Percentiles rank a stretch among this genome's conserved stretches.
Evolutionary conservation across 106 monocot species (phyloP).

Genomic region (Vanilla planifolia): DNA sequence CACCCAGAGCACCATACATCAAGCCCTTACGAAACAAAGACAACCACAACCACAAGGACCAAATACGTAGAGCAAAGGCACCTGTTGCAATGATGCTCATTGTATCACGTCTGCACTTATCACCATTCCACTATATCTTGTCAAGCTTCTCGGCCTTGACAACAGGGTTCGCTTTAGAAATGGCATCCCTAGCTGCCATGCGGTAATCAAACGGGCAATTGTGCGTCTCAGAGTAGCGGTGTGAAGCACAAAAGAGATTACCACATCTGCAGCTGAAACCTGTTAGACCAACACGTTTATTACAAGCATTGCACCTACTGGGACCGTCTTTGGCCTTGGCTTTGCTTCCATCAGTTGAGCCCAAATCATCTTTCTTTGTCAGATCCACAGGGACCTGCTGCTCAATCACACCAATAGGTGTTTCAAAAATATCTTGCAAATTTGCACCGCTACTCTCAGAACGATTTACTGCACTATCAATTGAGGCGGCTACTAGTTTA

Average conservation of each 20-base stretch:
- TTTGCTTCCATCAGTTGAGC: constrained; percentile 8
- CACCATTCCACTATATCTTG: too few species aligned
- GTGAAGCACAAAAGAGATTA: not conserved
- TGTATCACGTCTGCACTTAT: too few species aligned
- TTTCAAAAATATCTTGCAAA: constrained; percentile 2
- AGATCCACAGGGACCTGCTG: not conserved
- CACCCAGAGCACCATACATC: too few species aligned
- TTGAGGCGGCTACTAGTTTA: constrained; percentile 30
- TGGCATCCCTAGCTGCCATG: constrained; percentile 28
- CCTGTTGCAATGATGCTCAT: too few species aligned
- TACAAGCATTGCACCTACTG: not conserved
- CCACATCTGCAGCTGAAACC: constrained; percentile 16
- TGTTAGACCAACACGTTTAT: constrained; percentile 10
- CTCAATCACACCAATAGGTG: constrained; percentile 14
- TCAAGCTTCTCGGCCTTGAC: constrained; percentile 17
- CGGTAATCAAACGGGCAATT: constrained; percentile 32
- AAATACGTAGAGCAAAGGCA: too few species aligned
- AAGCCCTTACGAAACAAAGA: too few species aligned
- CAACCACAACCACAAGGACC: too few species aligned
- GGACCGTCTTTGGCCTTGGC: constrained; percentile 23
- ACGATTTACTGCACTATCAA: constrained; percentile 34
- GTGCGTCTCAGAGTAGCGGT: constrained; percentile 11
- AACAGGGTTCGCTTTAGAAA: constrained; percentile 27
- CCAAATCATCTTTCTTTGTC: constrained; percentile 9
- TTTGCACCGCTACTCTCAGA: constrained; percentile 20